phyloP scores from a whole-genome alignment of 176 grass and related monocot genomes.

The Avena sativa region DNA sequence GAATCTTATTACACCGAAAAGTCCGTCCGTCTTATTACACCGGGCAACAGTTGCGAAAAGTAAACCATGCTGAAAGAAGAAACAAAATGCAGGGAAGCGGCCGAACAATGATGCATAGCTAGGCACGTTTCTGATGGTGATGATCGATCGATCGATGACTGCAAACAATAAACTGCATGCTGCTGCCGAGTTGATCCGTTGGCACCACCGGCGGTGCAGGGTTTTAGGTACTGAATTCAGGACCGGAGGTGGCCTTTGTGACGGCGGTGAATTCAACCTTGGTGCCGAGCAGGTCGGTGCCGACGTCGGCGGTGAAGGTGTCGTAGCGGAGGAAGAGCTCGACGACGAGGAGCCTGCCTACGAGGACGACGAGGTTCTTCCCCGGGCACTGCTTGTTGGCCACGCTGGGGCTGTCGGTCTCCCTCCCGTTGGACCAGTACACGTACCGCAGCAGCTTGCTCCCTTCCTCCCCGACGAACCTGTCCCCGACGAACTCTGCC shows the following conservation, averaged over 20 bases:
- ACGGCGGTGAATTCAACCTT: constrained; percentile 55
- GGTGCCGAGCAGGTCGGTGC: constrained; percentile 45
- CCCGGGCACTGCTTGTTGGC: constrained; percentile 78
- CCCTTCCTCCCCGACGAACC: constrained; percentile 67
- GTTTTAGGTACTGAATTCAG: background rate
- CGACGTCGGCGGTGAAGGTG: constrained; percentile 56
- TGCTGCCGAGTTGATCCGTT: background rate
- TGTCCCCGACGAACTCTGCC: constrained; percentile 61
- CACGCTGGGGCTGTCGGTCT: constrained; percentile 59
- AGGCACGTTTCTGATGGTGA: too few relatives aligned
- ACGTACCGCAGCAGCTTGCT: constrained; percentile 74
- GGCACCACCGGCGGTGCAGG: background rate
- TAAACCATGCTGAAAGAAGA: too few relatives aligned
- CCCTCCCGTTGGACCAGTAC: constrained; percentile 70
- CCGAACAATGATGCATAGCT: too few relatives aligned
- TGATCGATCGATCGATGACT: too few relatives aligned
- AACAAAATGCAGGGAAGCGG: too few relatives aligned
- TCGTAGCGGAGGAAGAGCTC: constrained; percentile 81
- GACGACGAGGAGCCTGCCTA: constrained; percentile 66
- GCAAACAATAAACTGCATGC: too few relatives aligned
- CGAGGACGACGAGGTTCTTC: constrained; percentile 71
- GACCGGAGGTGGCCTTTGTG: constrained; percentile 53
- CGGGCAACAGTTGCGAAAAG: too few relatives aligned
- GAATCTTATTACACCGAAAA: too few relatives aligned
- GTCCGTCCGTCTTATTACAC: too few relatives aligned